Conservation (phyloP, 768 basidiomycete genomes). For the Tricholoma matsutake region DNA sequence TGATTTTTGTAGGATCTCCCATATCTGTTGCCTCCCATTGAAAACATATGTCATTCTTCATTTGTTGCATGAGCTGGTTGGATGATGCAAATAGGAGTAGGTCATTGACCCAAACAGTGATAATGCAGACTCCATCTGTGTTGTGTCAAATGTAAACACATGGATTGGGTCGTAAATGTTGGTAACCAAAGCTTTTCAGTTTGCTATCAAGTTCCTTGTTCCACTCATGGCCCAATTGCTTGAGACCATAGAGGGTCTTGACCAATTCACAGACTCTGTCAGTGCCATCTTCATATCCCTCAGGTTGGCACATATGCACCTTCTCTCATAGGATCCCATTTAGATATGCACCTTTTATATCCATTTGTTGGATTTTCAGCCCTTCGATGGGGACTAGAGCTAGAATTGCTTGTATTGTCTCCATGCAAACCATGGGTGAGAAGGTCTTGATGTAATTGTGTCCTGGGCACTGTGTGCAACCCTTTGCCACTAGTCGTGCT, state of each 20-base stretch:
- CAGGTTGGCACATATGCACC: slow-evolving; percentile 24
- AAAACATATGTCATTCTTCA: too few relatives aligned
- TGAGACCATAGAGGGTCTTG: neutral
- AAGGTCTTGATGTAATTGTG: too few relatives aligned
- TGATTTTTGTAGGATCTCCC: too few relatives aligned
- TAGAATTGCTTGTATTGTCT: slow-evolving; percentile 15
- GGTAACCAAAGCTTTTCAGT: neutral
- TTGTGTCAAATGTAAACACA: too few relatives aligned
- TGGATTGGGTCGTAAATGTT: neutral
- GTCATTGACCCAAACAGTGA: too few relatives aligned
- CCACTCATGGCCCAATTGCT: neutral
- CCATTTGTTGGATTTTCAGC: neutral
- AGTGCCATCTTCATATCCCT: neutral
- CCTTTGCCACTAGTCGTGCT: too few relatives aligned
- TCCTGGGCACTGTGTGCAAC: too few relatives aligned
- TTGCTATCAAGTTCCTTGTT: neutral
- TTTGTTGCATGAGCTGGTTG: too few relatives aligned
- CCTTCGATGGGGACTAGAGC: slow-evolving; percentile 18
- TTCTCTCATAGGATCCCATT: slow-evolving; percentile 7
- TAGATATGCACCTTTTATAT: too few relatives aligned
- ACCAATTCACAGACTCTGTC: neutral
- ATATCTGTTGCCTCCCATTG: too few relatives aligned
- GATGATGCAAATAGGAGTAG: too few relatives aligned
- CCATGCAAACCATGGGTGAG: slow-evolving; percentile 10
- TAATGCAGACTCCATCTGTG: too few relatives aligned